These are phyloP conservation scores for Stagonosporopsis rhizophila DNA, from an alignment of 2,329 filamentous ascomycete genomes.

Conservation along the genomic window DNA sequence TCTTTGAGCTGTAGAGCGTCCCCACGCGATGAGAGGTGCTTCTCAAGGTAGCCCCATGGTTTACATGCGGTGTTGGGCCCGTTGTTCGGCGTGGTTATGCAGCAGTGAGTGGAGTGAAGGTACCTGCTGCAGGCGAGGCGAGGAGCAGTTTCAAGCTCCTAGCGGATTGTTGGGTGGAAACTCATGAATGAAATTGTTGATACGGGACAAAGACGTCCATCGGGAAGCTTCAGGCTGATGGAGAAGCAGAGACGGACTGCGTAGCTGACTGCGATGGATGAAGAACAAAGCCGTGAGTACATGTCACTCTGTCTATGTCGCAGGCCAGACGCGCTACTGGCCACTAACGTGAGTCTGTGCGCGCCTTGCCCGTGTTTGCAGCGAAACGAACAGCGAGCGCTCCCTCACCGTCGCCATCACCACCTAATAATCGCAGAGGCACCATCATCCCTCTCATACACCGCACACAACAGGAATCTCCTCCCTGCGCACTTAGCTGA, in stretches of 20 bases:
- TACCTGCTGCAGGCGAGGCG: background rate
- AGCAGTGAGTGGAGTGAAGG: background rate
- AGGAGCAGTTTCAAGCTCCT: constrained; percentile 1
- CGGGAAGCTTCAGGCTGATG: constrained; percentile 9
- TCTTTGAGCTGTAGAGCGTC: background rate
- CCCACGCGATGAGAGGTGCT: background rate
- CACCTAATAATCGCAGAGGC: constrained; percentile 32
- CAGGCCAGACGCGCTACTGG: constrained; percentile 30
- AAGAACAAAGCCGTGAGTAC: constrained; percentile 10
- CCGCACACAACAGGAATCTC: constrained; percentile 13
- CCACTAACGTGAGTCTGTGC: constrained; percentile 8
- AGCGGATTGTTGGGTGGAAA: background rate
- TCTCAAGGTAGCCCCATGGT: background rate
- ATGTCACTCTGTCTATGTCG: constrained; percentile 27
- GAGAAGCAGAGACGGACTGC: background rate
- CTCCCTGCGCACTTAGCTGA: constrained; percentile 13
- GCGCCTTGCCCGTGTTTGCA: constrained; percentile 34
- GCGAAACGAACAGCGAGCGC: constrained; percentile 30
- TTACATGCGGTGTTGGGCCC: background rate
- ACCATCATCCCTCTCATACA: constrained; percentile 23
- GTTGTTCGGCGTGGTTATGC: background rate
- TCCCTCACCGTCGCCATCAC: constrained; percentile 38
- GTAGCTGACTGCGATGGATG: background rate
- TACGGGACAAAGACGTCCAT: background rate
- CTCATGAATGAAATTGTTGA: too few relatives aligned